Conservation (phyloP, 495 filamentous ascomycete species). For the Penicillium silybi region DNA sequence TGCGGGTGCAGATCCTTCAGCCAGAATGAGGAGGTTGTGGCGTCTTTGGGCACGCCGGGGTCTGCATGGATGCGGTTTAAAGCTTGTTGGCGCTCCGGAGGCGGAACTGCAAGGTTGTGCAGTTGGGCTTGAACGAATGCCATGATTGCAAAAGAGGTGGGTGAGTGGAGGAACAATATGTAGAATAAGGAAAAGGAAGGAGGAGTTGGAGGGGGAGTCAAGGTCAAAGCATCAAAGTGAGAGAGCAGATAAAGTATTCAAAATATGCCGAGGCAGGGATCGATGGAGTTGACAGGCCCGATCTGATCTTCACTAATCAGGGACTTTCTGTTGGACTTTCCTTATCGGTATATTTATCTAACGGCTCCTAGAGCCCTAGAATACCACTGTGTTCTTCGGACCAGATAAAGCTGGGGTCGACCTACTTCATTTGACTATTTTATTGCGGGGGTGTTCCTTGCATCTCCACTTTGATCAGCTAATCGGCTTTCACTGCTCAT, state of each 20-base stretch:
- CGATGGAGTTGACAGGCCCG: neutral
- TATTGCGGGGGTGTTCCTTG: neutral
- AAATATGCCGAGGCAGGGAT: neutral
- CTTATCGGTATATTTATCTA: neutral
- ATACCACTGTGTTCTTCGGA: neutral
- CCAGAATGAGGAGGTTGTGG: conserved; percentile 73
- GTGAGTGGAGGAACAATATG: too few relatives aligned
- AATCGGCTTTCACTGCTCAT: neutral
- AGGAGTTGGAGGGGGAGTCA: neutral
- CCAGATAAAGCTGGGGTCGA: conserved; percentile 12
- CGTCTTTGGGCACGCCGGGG: conserved; percentile 32
- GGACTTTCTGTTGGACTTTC: conserved; percentile 16
- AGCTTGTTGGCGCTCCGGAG: conserved; percentile 18
- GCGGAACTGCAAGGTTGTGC: conserved; percentile 15
- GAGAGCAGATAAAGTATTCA: neutral
- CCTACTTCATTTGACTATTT: conserved; percentile 7
- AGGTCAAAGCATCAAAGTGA: neutral
- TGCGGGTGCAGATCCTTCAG: conserved; percentile 51
- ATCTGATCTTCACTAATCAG: conserved; percentile 9
- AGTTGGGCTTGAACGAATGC: conserved; percentile 20
- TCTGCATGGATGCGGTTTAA: conserved; percentile 24
- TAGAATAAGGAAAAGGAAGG: neutral
- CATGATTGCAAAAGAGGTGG: conserved; percentile 12
- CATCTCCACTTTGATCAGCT: neutral
- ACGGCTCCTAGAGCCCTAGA: neutral